phyloP scores from a whole-genome alignment of 768 basidiomycete genomes.

The Multifurca ochricompacta region DNA sequence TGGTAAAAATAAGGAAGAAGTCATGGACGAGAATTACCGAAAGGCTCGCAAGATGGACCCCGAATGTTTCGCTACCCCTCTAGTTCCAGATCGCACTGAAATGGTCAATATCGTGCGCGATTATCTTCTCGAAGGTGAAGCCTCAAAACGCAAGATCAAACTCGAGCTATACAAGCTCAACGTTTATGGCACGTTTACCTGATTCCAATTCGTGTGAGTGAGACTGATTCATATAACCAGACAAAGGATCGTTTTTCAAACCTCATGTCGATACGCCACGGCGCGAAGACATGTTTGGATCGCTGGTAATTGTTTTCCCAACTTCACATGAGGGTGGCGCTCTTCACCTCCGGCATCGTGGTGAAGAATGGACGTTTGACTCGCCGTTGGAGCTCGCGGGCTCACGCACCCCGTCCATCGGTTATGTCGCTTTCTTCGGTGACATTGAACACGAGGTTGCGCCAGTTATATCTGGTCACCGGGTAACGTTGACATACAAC shows the following conservation, averaged over 20 bases:
- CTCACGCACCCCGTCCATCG: conserved; percentile 1
- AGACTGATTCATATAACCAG: background rate
- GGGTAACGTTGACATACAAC: conserved; percentile 38
- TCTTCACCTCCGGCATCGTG: conserved; percentile 36
- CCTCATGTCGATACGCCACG: conserved; percentile 42
- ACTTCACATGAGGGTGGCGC: conserved; percentile 22
- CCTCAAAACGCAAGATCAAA: background rate
- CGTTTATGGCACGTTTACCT: background rate
- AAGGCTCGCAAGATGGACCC: conserved; percentile 6
- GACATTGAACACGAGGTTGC: conserved; percentile 38
- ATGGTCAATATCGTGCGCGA: conserved; percentile 3
- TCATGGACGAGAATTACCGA: conserved; percentile 2
- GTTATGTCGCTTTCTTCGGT: conserved; percentile 30
- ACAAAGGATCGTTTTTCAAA: conserved; percentile 32
- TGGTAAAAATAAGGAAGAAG: too few relatives aligned
- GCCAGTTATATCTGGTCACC: conserved; percentile 31
- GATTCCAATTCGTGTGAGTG: background rate
- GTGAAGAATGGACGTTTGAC: conserved; percentile 8
- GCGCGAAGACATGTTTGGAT: conserved; percentile 31
- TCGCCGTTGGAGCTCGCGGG: background rate
- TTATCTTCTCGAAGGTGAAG: conserved; percentile 1
- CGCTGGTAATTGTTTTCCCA: conserved; percentile 20
- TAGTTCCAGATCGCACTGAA: conserved; percentile 2
- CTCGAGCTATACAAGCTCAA: conserved; percentile 9
- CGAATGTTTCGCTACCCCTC: background rate